phyloP scores from a whole-genome alignment of 441 rosid species.

The Brassica balearica region DNA sequence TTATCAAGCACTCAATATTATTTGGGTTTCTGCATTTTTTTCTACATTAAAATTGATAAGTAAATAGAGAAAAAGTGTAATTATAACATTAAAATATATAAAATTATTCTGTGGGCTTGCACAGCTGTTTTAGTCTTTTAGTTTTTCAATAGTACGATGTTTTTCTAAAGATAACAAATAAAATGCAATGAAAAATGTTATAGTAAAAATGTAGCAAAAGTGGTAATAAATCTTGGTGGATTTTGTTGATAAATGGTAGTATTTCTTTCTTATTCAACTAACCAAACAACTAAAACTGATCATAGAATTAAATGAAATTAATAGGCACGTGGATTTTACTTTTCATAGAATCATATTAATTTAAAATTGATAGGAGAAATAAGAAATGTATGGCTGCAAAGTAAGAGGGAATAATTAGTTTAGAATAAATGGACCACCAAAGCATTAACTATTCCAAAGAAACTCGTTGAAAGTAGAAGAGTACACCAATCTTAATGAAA shows the following conservation, averaged over 20 bases:
- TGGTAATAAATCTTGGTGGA: background rate
- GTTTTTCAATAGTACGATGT: background rate
- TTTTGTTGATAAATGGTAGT: background rate
- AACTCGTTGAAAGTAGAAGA: constrained; percentile 2
- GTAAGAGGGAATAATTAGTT: background rate
- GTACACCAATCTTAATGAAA: constrained; percentile 9
- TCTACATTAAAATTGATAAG: background rate
- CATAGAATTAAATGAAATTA: background rate
- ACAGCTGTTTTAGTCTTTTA: constrained; percentile 1
- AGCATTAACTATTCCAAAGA: background rate
- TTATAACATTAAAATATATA: background rate
- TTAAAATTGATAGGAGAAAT: constrained; percentile 6
- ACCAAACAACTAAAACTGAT: background rate
- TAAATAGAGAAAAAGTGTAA: constrained; percentile 4
- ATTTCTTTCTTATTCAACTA: background rate
- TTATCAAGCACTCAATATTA: constrained; percentile 23
- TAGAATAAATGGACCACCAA: constrained; percentile 2
- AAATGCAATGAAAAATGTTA: background rate
- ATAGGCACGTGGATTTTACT: background rate
- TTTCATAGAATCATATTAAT: background rate
- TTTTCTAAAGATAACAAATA: background rate
- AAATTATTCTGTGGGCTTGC: constrained; percentile 4
- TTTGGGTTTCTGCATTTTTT: constrained; percentile 21
- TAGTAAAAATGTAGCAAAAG: background rate
- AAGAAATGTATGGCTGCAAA: constrained; percentile 1